Evolutionary conservation across 2,329 filamentous ascomycete genomes (phyloP), one percentile per base, ranked within the genome.

Genomic region (Ophioceras dolichostomum): DNA sequence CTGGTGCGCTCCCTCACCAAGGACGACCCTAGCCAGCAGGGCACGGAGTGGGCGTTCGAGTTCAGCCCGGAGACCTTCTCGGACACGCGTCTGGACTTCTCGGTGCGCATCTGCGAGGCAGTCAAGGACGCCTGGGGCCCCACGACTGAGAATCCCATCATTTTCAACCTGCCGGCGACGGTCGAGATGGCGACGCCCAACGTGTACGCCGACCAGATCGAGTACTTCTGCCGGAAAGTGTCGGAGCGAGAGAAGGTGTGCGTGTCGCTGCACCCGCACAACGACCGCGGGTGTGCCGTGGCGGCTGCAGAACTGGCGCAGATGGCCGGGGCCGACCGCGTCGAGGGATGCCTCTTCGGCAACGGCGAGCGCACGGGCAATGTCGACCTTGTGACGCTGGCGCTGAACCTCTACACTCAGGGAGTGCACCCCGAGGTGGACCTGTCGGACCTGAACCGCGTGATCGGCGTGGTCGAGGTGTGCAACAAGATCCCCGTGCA

Each of bases 291-390:
- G 17, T 93, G 83, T 45, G 87, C 85, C 4, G 77, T 91, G 13
- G 89, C 89, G 1, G 88, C 88, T 0, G 83, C 89, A 9, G 89
- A 96, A 56, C 61, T 96, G 50, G 89, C 83, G 6, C 88, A 95
- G 59, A 95, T 96, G 88, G 91, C 88, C 14, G 91, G 89, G 38
- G 91, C 87, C 26, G 85, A 95, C 60, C 70, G 91, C 54, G 89
- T 96, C 12, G 89, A 96, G 60, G 89, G 89, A 32, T 94, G 86
- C 45, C 68, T 95, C 28, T 93, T 95, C 54, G 87, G 88, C 37
- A 96, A 96, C 49, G 89, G 91, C 41, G 89, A 98, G 68, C 70
- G 91, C 45, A 96, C 89, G 0, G 91, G 89, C 44, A 96, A 96
- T 51, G 87, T 95, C 16, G 89, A 96, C 54, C 70, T 96, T 39